Conservation (phyloP, 768 basidiomycete species). For the Serpula lacrymans region DNA sequence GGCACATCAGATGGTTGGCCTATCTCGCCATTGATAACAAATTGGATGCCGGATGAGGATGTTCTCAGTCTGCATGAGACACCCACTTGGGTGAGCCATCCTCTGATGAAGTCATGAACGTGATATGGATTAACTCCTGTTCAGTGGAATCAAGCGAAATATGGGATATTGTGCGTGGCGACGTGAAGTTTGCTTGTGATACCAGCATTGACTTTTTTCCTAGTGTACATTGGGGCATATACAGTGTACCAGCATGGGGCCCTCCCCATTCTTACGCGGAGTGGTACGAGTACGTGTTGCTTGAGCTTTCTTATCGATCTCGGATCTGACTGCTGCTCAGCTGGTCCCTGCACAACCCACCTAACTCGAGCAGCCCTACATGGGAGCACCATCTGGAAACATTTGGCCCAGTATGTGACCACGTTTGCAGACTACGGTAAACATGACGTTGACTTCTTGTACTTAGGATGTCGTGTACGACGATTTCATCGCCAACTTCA, state of each 20-base stretch:
- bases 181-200: not conserved
- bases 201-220: slow-evolving; percentile 3
- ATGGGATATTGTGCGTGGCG: slow-evolving; percentile 49
- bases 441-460: not conserved
- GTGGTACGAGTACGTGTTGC: slow-evolving; percentile 50
- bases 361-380: slow-evolving; percentile 35
- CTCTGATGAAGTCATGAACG: not conserved
- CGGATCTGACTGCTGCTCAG: slow-evolving; percentile 16
- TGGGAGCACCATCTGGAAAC: slow-evolving; percentile 48
- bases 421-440: not conserved
- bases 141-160: slow-evolving; percentile 52
- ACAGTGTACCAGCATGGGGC: slow-evolving; percentile 46
- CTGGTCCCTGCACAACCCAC: slow-evolving; percentile 36
- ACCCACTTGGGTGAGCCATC: slow-evolving; percentile 47
- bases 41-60: slow-evolving; percentile 36
- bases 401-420: slow-evolving; percentile 38
- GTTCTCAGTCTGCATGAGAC: slow-evolving; percentile 45
- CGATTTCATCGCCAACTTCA: slow-evolving; percentile 55
- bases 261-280: slow-evolving; percentile 44
- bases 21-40: slow-evolving; percentile 33
- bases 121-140: not conserved
- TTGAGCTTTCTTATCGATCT: not conserved
- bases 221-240: slow-evolving; percentile 50
- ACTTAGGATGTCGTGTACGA: slow-evolving; percentile 48
- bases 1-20: slow-evolving; percentile 36